Evolutionary conservation across 2,329 filamentous ascomycete species (phyloP), one percentile per base, ranked within the genome.

Genomic region (Phialophora verrucosa): DNA sequence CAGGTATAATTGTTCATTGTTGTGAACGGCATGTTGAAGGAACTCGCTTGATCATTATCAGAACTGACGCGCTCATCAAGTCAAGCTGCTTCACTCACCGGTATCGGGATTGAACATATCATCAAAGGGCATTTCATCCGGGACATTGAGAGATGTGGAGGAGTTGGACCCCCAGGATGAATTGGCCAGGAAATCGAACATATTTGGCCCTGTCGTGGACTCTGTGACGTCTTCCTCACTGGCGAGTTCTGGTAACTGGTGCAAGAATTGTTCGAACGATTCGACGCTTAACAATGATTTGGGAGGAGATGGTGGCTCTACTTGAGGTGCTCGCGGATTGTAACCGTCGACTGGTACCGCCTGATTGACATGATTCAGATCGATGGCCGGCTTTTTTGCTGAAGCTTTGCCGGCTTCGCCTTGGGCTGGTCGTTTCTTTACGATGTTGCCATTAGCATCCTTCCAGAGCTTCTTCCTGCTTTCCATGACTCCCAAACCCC

Each of bases 381-480:
- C 23, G 17, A 10, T 49, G 1, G 23, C 11, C 44, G 17, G 17
- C 11, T n/a, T 49, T 11, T 49, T 49, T 2, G 44, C 23, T 5
- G 17, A 20, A 1, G 3, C 6, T 49, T 11, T 20, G 2, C 44
- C 3, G 23, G 3, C n/a, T 8, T 49, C 44, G 2, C 23, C n/a
- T 3, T 12, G 44, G 17, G 44, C 17, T 20, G 44, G 64, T 49
- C 44, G 44, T 20, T 49, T 49, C 11, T 78, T 78, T 17, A 84
- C 77, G 50, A 84, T 83, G 10, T 78, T 80, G 17, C 83, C 83
- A 64, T 83, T 78, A 3, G 75, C 73, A 57, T 82, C 81, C 64
- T 81, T 80, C 75, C 82, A 83, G 63, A 82, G 79, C 42, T 81
- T 75, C 68, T 83, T 83, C n/a, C 83, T 75, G 2, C 82, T 84